Evolutionary conservation across 257 asterid species (phyloP).

Genomic region (Solanum chmielewskii): DNA sequence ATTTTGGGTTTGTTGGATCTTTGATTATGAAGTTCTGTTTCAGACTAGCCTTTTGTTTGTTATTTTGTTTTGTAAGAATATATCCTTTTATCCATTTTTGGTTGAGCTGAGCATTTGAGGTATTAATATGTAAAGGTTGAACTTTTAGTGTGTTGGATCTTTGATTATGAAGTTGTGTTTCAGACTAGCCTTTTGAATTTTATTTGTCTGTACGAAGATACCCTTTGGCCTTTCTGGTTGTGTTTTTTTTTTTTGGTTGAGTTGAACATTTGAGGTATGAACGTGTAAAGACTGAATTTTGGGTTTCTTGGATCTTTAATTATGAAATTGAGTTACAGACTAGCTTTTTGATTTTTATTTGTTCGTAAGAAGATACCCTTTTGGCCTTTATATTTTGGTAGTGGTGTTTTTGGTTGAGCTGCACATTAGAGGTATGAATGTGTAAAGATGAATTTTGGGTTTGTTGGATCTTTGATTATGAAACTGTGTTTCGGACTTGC

Average conservation of each 20-base stretch:
- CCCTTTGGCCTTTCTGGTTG: not conserved
- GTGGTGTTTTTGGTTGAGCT: not conserved
- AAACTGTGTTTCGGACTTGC: too few species aligned
- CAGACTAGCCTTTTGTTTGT: not conserved
- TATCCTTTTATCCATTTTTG: not conserved
- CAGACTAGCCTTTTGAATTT: not conserved
- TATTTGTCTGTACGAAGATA: not conserved
- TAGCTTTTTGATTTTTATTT: not conserved
- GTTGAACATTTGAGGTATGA: not conserved
- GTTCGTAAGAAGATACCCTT: not conserved
- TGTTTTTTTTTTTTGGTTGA: not conserved
- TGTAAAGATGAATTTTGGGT: not conserved
- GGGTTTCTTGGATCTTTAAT: not conserved
- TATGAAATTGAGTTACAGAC: not conserved
- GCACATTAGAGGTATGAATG: not conserved
- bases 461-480: not conserved
- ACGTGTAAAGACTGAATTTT: not conserved
- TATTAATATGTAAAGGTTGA: not conserved
- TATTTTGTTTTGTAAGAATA: not conserved
- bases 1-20: not conserved
- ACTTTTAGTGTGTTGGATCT: slow-evolving; percentile 1
- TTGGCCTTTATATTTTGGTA: not conserved
- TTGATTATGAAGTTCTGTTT: not conserved
- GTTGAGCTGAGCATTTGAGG: not conserved
- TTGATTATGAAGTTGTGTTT: not conserved